phyloP scores from a whole-genome alignment of 179 eudicot species.

The Silene coronaria region DNA sequence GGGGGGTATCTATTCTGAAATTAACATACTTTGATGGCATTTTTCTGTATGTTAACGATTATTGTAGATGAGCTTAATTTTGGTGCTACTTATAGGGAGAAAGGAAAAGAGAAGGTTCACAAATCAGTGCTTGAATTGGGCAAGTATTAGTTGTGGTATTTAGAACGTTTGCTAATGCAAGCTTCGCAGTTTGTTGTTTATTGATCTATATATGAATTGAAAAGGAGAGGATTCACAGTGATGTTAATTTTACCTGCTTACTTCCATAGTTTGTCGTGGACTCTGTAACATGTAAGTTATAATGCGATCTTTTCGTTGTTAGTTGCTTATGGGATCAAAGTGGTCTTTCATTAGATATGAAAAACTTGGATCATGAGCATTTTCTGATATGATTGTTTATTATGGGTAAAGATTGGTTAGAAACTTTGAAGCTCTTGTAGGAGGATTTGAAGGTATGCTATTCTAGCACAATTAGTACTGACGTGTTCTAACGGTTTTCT shows the following conservation, averaged over 20 bases:
- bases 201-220: neutral
- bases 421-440: neutral
- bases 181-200: neutral
- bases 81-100: neutral
- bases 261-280: neutral
- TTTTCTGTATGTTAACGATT: conserved; percentile 8
- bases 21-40: neutral
- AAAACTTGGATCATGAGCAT: conserved; percentile 2
- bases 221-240: neutral
- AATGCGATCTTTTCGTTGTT: conserved; percentile 5
- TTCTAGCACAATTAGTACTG: neutral
- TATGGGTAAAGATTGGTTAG: neutral
- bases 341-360: neutral
- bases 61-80: neutral
- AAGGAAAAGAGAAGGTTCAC: neutral
- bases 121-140: neutral
- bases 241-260: neutral
- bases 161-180: neutral
- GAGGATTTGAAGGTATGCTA: neutral
- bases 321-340: neutral
- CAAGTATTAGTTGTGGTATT: neutral
- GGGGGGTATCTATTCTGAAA: neutral
- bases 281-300: neutral
- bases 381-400: neutral
- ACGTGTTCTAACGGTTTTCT: neutral